phyloP scores from a whole-genome alignment of 208 protist genomes.

The Trypanosomatidae sp. region DNA sequence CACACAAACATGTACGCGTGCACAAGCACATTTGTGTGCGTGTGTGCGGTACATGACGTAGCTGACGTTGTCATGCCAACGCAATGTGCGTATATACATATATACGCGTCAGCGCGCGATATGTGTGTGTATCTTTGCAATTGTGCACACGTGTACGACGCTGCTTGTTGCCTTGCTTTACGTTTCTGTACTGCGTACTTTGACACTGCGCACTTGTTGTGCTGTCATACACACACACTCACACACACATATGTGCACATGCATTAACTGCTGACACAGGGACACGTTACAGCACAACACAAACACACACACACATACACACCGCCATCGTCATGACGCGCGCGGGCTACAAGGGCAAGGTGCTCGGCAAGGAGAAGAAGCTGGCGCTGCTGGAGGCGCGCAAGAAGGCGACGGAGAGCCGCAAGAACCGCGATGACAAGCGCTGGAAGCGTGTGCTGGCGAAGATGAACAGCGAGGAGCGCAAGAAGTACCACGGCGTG shows the following conservation, averaged over 20 bases:
- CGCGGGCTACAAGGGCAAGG: conserved; percentile 65
- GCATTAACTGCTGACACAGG: background rate
- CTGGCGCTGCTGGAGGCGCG: conserved; percentile 50
- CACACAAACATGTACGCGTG: too few species aligned
- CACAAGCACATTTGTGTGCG: too few species aligned
- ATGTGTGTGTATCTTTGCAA: conserved; percentile 1
- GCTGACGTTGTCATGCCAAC: too few species aligned
- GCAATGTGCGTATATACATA: too few species aligned
- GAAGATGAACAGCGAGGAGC: conserved; percentile 78
- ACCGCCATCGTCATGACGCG: conserved; percentile 25
- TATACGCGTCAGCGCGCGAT: too few species aligned
- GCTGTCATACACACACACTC: background rate
- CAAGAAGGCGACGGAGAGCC: conserved; percentile 53
- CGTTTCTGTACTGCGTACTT: background rate
- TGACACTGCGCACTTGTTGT: background rate
- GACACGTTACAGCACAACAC: background rate
- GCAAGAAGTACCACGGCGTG: conserved; percentile 76
- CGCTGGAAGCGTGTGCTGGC: conserved; percentile 81
- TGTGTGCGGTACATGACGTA: too few species aligned
- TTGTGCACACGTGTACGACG: background rate
- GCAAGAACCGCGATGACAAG: conserved; percentile 78
- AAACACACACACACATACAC: background rate
- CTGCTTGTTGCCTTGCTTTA: background rate
- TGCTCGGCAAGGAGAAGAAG: conserved; percentile 81
- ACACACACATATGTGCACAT: background rate